Conservation (phyloP, 2,329 filamentous ascomycete genomes). For the Ophiostoma sp. region DNA sequence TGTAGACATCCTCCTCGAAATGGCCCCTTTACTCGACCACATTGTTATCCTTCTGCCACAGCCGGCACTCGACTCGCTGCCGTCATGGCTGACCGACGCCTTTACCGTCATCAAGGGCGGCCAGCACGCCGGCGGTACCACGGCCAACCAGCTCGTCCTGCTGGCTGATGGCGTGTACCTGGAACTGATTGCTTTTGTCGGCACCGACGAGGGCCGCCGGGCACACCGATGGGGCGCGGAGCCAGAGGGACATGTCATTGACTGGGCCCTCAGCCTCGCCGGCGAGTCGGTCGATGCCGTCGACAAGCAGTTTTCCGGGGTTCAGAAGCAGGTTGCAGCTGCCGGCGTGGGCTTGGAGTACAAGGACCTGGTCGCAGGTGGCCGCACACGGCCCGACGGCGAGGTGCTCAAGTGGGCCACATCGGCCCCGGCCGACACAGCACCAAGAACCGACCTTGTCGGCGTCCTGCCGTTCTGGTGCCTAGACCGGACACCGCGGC, state of each 20-base stretch:
- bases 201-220: slow-evolving; percentile 36
- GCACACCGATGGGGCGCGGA: slow-evolving; percentile 56
- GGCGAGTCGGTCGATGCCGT: neutral
- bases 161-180: slow-evolving; percentile 61
- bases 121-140: slow-evolving; percentile 54
- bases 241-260: slow-evolving; percentile 47
- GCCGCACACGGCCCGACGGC: slow-evolving; percentile 51
- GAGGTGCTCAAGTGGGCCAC: slow-evolving; percentile 52
- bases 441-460: slow-evolving; percentile 32
- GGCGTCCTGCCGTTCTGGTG: slow-evolving; percentile 60
- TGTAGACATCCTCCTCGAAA: neutral
- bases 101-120: slow-evolving; percentile 59
- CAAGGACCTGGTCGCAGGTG: slow-evolving; percentile 45
- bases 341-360: slow-evolving; percentile 41
- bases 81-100: slow-evolving; percentile 45
- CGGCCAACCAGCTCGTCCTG: slow-evolving; percentile 57
- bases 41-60: slow-evolving; percentile 58
- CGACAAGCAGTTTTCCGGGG: slow-evolving; percentile 34
- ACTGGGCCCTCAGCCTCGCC: slow-evolving; percentile 52
- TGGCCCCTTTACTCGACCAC: slow-evolving; percentile 49
- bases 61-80: slow-evolving; percentile 42
- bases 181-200: slow-evolving; percentile 59
- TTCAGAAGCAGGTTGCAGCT: slow-evolving; percentile 20
- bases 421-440: slow-evolving; percentile 39
- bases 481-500: slow-evolving; percentile 54